Conservation (phyloP, 495 filamentous ascomycete species). For the Sordaria brevicollis region DNA sequence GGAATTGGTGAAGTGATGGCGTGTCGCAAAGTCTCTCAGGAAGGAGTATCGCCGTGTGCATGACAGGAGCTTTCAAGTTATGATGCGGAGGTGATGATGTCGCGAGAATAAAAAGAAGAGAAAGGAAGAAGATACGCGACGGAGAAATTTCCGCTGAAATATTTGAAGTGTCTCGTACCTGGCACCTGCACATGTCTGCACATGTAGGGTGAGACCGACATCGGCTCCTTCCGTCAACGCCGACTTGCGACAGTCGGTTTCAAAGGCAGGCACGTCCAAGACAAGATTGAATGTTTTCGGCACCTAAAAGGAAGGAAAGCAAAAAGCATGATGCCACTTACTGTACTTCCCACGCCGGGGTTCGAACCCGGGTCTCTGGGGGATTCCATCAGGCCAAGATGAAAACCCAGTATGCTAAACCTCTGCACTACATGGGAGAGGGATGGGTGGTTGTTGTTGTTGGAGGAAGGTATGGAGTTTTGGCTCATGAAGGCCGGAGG, state of each 20-base stretch:
- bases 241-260: neutral
- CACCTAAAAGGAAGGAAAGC: no score
- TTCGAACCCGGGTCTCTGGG: slow-evolving; percentile 16
- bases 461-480: neutral
- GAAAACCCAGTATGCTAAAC: slow-evolving; percentile 17
- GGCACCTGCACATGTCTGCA: neutral
- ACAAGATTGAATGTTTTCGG: neutral
- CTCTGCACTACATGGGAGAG: slow-evolving; percentile 14
- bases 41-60: no score
- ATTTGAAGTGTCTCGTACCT: neutral
- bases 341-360: slow-evolving; percentile 12
- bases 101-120: neutral
- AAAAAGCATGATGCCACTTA: neutral
- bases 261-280: neutral
- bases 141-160: neutral
- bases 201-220: neutral
- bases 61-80: neutral
- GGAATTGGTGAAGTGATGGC: neutral
- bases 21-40: neutral
- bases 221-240: neutral
- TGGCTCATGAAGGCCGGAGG: no score
- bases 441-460: neutral
- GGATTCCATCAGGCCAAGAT: neutral
- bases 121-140: neutral
- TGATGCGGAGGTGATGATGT: neutral